Evolutionary conservation across 805 yeast species (phyloP), one percentile per base, ranked within the genome.

Genomic region (Suhomyces sp.): DNA sequence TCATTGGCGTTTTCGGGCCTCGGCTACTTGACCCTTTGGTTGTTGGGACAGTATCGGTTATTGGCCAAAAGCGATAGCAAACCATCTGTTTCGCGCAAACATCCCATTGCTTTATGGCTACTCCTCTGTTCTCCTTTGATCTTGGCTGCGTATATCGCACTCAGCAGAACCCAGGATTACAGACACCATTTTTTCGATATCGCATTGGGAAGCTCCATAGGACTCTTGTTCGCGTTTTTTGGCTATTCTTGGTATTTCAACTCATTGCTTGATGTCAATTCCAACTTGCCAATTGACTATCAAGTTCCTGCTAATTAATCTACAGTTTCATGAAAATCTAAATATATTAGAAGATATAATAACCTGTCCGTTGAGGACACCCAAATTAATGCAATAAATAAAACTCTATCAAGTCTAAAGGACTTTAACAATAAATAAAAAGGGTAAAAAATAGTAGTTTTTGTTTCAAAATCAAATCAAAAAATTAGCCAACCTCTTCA

Each of bases 1-100:
- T 72, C 82, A 2, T 69, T 76, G 39, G 72, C 84, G n/a, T 82
- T 82, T 60, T 66, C 79, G 13, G 81, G 82, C 1, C 66, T 81
- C 49, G 64, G 71, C 7, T 82, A 67, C 63, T 67, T 82, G 47
- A 57, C 79, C 10, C 61, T 81, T 31, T 81, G 82, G 81, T 55
- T 79, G 3, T 62, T 63, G 35, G 81, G 80, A n/a, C 81, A 78
- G 58, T 64, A 68, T 41, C 53, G 53, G 27, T 55, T 61, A 27
- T 48, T 53, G 39, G 37, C 44, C 20, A 44, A 45, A 47, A 13
- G 17, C 24, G 25, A 44, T 3, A 31, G 43, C 7, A 49, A 49
- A 3, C 57, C 58, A 37, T 50, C 52, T 35, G 20, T 12, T n/a
- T 37, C 20, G 6, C 25, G 29, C 39, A 24, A 10, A 7, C 41